A percentile compares a stretch with the other conserved stretches of the same genome.
These are phyloP conservation scores for Claviceps quebecensis DNA, from an alignment of 2,329 filamentous ascomycete genomes.

Conservation along the genomic window DNA sequence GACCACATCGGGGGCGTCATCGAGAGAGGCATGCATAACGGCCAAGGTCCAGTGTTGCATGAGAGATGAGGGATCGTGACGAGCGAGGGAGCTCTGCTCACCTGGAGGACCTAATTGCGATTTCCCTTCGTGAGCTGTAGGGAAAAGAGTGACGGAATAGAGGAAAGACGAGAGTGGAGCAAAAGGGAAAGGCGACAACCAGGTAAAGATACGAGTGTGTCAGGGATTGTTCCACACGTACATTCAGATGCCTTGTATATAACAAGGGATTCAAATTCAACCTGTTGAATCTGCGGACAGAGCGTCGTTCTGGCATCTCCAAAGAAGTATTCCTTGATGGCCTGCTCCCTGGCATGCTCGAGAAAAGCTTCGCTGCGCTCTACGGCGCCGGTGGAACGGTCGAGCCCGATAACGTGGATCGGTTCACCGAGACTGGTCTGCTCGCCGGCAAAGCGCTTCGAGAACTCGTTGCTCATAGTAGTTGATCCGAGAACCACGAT, in stretches of 20 bases:
- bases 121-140: not conserved
- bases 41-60: conserved; percentile 76
- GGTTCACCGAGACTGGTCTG: conserved; percentile 47
- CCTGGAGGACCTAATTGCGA: conserved; percentile 14
- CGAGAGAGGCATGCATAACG: conserved; percentile 62
- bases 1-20: conserved; percentile 57
- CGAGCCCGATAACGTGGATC: conserved; percentile 62
- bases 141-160: not conserved
- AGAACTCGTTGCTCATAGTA: conserved; percentile 59
- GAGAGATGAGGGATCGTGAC: conserved; percentile 47
- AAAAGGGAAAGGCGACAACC: not conserved
- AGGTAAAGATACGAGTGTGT: not conserved
- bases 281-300: conserved; percentile 74
- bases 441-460: conserved; percentile 48
- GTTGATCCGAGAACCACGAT: conserved; percentile 74
- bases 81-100: conserved; percentile 37
- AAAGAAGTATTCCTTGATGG: conserved; percentile 90
- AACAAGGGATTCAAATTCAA: conserved; percentile 60
- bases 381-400: conserved; percentile 76
- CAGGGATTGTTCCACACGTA: conserved; percentile 19
- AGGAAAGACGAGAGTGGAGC: not conserved
- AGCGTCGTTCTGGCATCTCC: conserved; percentile 63
- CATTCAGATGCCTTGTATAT: conserved; percentile 58
- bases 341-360: conserved; percentile 57
- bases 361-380: conserved; percentile 62